Evolutionary conservation across 805 yeast genomes (phyloP).

Genomic region (Brettanomyces nanus): DNA sequence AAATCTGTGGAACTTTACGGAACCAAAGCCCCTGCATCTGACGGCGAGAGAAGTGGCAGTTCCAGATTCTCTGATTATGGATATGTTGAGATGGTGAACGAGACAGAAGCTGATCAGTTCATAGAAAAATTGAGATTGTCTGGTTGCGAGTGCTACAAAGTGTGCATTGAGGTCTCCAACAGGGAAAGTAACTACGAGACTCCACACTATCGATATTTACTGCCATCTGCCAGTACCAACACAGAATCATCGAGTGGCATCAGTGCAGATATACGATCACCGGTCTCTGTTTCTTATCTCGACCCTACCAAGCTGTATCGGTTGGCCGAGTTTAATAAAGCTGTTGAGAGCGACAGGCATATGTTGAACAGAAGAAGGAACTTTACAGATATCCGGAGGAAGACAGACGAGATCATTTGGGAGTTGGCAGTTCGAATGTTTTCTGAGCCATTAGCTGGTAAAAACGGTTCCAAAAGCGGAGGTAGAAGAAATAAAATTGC

Average conservation of each 20-base stretch:
- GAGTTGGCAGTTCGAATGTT: conserved; percentile 15
- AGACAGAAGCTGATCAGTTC: conserved; percentile 18
- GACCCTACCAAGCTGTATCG: conserved; percentile 21
- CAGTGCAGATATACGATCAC: neutral
- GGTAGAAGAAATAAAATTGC: too few relatives aligned
- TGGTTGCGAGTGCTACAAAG: conserved; percentile 23
- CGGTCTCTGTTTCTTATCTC: conserved; percentile 18
- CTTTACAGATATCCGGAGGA: conserved; percentile 1
- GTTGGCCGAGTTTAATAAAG: conserved; percentile 19
- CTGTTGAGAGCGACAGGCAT: conserved; percentile 15
- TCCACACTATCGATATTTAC: conserved; percentile 7
- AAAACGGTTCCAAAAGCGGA: neutral
- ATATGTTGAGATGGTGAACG: conserved; percentile 22
- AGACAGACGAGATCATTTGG: conserved; percentile 11
- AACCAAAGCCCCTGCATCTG: too few relatives aligned
- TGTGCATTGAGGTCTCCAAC: conserved; percentile 21
- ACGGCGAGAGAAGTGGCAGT: neutral
- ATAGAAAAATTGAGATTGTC: conserved; percentile 15
- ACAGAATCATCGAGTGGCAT: neutral
- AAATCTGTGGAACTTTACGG: conserved; percentile 22
- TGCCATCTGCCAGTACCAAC: neutral
- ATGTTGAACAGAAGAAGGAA: conserved; percentile 5
- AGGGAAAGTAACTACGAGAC: conserved; percentile 8
- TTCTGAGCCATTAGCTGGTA: neutral
- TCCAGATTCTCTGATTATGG: conserved; percentile 17